phyloP scores from a whole-genome alignment of 2,329 filamentous ascomycete species.

The Colletotrichum plurivorum region DNA sequence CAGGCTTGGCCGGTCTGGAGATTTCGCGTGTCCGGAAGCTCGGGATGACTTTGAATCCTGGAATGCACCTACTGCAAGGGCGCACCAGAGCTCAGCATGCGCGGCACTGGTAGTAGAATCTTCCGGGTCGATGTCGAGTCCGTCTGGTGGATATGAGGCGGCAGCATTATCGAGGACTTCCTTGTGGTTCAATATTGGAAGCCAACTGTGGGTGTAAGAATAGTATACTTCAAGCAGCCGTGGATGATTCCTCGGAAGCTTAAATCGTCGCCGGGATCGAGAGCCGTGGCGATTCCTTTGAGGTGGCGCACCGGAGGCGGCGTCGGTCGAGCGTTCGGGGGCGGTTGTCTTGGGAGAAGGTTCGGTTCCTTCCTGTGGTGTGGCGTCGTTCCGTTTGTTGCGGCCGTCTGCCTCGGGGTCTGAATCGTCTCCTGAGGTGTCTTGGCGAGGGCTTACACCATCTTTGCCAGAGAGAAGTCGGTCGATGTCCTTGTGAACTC shows the following conservation, averaged over 20 bases:
- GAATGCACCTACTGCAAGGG: constrained; percentile 69
- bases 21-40: constrained; percentile 40
- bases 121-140: constrained; percentile 46
- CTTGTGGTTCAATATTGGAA: constrained; percentile 77
- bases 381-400: constrained; percentile 29
- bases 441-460: constrained; percentile 48
- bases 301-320: not conserved
- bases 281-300: constrained; percentile 28
- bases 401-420: constrained; percentile 45
- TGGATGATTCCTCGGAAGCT: constrained; percentile 68
- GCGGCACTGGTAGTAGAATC: constrained; percentile 51
- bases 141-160: constrained; percentile 57
- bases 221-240: constrained; percentile 80
- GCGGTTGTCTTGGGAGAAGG: constrained; percentile 13
- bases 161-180: constrained; percentile 69
- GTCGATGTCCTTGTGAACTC: constrained; percentile 74
- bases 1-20: constrained; percentile 45
- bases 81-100: constrained; percentile 73
- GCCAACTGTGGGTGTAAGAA: constrained; percentile 82
- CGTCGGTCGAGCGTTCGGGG: constrained; percentile 23
- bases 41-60: constrained; percentile 57
- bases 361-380: constrained; percentile 9
- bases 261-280: constrained; percentile 37
- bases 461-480: constrained; percentile 67
- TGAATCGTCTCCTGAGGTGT: constrained; percentile 52